phyloP scores from a whole-genome alignment of 345 rosid genomes.

The Gossypium turneri region DNA sequence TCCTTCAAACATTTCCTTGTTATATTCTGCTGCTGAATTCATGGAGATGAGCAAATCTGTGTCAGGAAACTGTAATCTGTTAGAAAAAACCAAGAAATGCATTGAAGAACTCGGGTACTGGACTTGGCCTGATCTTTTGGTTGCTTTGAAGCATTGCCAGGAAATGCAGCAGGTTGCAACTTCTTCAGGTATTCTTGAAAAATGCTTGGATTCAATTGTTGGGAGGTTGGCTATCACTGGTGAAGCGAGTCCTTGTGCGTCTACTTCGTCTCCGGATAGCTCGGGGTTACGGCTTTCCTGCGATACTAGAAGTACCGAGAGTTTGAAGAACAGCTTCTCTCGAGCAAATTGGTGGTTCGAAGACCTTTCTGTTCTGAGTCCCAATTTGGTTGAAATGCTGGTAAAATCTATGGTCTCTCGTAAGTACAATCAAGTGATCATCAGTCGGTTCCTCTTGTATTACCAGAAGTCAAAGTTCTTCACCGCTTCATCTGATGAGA shows the following conservation, averaged over 20 bases:
- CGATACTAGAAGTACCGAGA: slow-evolving; percentile 82
- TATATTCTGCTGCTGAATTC: slow-evolving; percentile 66
- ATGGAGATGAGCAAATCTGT: slow-evolving; percentile 57
- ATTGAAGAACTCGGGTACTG: slow-evolving; percentile 60
- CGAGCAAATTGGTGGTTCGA: slow-evolving; percentile 82
- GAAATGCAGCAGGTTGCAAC: slow-evolving; percentile 30
- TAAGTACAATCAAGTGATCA: slow-evolving; percentile 52
- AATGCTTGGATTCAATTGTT: slow-evolving; percentile 55
- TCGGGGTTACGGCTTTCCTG: slow-evolving; percentile 67
- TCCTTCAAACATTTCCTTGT: slow-evolving; percentile 49
- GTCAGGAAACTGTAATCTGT: slow-evolving; percentile 34
- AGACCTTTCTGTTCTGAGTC: slow-evolving; percentile 50
- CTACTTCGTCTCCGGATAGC: slow-evolving; percentile 77
- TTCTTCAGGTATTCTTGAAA: slow-evolving; percentile 36
- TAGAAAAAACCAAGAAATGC: slow-evolving; percentile 59
- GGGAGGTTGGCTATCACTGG: slow-evolving; percentile 45
- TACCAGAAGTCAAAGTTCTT: slow-evolving; percentile 71
- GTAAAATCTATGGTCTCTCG: slow-evolving; percentile 48
- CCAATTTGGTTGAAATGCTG: slow-evolving; percentile 37
- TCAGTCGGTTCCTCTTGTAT: slow-evolving; percentile 65
- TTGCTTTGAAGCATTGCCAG: slow-evolving; percentile 64
- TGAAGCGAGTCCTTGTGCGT: slow-evolving; percentile 72
- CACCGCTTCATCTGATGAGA: slow-evolving; percentile 39
- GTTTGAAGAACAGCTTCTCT: slow-evolving; percentile 58
- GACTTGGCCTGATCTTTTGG: slow-evolving; percentile 81